Conservation (phyloP, 2,329 filamentous ascomycete species). For the Aspergillus sergii region DNA sequence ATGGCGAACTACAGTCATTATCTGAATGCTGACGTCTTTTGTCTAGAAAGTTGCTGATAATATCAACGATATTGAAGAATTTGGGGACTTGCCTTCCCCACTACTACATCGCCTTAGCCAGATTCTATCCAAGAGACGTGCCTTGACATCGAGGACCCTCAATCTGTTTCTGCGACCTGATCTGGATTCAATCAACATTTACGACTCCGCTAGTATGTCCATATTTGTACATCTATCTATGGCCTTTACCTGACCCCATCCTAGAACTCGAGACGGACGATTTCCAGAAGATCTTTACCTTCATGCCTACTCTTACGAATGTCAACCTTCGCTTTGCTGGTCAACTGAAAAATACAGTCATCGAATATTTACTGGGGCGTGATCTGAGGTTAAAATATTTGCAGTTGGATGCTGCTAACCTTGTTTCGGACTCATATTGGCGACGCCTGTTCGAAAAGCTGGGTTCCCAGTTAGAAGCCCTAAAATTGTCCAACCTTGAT, state of each 20-base stretch:
- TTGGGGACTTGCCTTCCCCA: slow-evolving; percentile 62
- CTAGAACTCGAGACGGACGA: slow-evolving; percentile 71
- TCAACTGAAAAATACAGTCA: slow-evolving; percentile 82
- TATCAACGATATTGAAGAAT: slow-evolving; percentile 65
- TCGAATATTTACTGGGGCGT: slow-evolving; percentile 78
- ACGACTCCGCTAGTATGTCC: slow-evolving; percentile 55
- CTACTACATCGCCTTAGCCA: slow-evolving; percentile 62
- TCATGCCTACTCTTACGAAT: slow-evolving; percentile 67
- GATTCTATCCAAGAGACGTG: slow-evolving; percentile 65
- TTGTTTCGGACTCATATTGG: slow-evolving; percentile 79
- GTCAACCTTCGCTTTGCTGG: slow-evolving; percentile 83
- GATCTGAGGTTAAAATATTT: slow-evolving; percentile 70
- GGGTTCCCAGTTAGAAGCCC: slow-evolving; percentile 64
- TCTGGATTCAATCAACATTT: slow-evolving; percentile 59
- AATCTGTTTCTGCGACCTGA: slow-evolving; percentile 55
- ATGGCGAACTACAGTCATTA: not conserved
- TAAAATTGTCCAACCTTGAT: slow-evolving; percentile 85
- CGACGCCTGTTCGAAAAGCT: slow-evolving; percentile 66
- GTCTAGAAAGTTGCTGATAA: slow-evolving; percentile 61
- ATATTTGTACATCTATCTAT: slow-evolving; percentile 28
- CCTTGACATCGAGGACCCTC: slow-evolving; percentile 53
- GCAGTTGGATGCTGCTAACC: slow-evolving; percentile 80
- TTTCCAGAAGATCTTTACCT: slow-evolving; percentile 77
- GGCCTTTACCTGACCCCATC: not conserved
- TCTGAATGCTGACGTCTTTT: slow-evolving; percentile 20